phyloP scores from a whole-genome alignment of 768 basidiomycete species.

The Fomitopsis serialis region DNA sequence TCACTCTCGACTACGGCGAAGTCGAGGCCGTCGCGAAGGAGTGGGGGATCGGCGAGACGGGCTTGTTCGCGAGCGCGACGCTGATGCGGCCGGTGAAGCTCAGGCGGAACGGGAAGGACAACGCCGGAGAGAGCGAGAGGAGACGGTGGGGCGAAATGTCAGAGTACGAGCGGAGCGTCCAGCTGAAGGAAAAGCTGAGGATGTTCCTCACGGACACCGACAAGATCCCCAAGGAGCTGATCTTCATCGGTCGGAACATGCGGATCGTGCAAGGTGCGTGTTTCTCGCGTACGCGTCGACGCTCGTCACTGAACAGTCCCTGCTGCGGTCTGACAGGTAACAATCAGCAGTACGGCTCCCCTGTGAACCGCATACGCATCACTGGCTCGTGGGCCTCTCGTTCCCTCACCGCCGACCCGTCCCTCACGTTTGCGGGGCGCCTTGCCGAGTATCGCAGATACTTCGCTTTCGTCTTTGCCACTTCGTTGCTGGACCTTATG shows the following conservation, averaged over 20 bases:
- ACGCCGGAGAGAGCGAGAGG: constrained; percentile 1
- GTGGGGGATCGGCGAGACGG: constrained; percentile 71
- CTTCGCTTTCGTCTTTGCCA: constrained; percentile 55
- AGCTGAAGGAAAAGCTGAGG: constrained; percentile 63
- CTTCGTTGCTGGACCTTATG: constrained; percentile 63
- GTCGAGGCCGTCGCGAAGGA: constrained; percentile 45
- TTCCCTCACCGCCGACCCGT: constrained; percentile 44
- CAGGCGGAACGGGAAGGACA: constrained; percentile 13
- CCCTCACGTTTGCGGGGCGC: constrained; percentile 37
- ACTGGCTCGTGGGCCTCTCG: constrained; percentile 79
- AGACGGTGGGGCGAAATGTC: constrained; percentile 31
- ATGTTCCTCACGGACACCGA: constrained; percentile 70
- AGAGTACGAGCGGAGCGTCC: constrained; percentile 64
- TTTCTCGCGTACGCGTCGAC: neutral
- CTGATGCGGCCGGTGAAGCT: constrained; percentile 57
- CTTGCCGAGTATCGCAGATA: constrained; percentile 52
- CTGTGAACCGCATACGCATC: constrained; percentile 87
- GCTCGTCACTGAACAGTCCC: neutral
- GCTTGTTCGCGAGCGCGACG: constrained; percentile 69
- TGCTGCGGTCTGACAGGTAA: constrained; percentile 30
- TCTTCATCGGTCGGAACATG: constrained; percentile 77
- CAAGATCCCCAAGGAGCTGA: constrained; percentile 69
- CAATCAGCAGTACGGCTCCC: constrained; percentile 79
- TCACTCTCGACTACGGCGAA: constrained; percentile 47
- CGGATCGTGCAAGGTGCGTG: constrained; percentile 39